A percentile compares a stretch with the other conserved stretches of the same genome.
Conservation (phyloP, 768 basidiomycete species). For the Boletus subparvulus region DNA sequence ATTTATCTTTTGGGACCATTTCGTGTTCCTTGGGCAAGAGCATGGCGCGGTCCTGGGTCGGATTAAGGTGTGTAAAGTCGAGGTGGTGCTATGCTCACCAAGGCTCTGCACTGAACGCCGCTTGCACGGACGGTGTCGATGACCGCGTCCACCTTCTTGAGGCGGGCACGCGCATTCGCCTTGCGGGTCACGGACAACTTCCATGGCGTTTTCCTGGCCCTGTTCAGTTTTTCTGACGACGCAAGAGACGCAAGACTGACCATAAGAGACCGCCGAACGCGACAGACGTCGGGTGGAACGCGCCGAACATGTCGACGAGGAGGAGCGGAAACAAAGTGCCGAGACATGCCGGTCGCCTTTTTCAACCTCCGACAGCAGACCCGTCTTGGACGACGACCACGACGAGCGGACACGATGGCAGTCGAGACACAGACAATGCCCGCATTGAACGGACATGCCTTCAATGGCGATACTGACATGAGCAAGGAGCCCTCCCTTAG, state of each 20-base stretch:
- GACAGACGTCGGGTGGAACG: slow-evolving; percentile 72
- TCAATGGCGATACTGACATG: slow-evolving; percentile 43
- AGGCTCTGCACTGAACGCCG: slow-evolving; percentile 71
- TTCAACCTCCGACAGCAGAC: slow-evolving; percentile 28
- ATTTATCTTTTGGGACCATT: slow-evolving; percentile 93
- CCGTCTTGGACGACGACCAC: slow-evolving; percentile 24
- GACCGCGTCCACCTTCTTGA: slow-evolving; percentile 92
- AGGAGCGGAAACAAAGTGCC: slow-evolving; percentile 12
- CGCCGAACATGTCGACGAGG: slow-evolving; percentile 68
- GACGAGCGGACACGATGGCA: slow-evolving; percentile 42
- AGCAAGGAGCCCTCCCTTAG: slow-evolving; percentile 41
- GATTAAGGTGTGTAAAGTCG: neutral
- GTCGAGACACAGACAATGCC: slow-evolving; percentile 42
- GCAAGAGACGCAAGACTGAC: slow-evolving; percentile 38
- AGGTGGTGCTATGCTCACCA: slow-evolving; percentile 52
- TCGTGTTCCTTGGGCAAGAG: slow-evolving; percentile 90
- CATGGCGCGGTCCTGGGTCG: slow-evolving; percentile 63
- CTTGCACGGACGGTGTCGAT: slow-evolving; percentile 84
- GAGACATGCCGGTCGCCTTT: slow-evolving; percentile 20
- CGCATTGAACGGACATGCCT: slow-evolving; percentile 41
- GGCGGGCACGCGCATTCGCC: slow-evolving; percentile 82
- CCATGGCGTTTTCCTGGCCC: slow-evolving; percentile 89
- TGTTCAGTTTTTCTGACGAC: neutral
- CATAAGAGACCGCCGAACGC: slow-evolving; percentile 81
- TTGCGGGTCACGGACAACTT: slow-evolving; percentile 89